These are phyloP conservation scores for Beauveria varroae DNA, from an alignment of 2,329 filamentous ascomycete genomes.

Conservation along the genomic window DNA sequence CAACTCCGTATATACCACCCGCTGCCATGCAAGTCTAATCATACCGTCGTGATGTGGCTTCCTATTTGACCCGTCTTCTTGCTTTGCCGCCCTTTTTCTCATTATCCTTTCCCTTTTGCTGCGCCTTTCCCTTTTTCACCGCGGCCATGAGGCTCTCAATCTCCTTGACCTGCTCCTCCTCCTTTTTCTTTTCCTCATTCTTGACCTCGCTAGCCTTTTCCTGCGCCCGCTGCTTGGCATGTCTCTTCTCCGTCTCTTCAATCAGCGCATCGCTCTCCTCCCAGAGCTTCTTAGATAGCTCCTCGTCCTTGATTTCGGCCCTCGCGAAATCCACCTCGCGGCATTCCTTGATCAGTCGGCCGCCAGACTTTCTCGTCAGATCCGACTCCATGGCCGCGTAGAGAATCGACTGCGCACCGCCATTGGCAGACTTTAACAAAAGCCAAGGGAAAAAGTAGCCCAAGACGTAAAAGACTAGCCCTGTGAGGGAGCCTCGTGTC, in stretches of 20 bases:
- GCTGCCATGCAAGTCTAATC: not conserved
- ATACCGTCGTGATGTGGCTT: not conserved
- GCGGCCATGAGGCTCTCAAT: conserved; percentile 32
- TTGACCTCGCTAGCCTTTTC: conserved; percentile 24
- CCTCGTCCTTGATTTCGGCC: conserved; percentile 69
- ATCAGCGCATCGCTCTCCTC: conserved; percentile 80
- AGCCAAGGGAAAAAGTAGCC: conserved; percentile 82
- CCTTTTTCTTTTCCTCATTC: conserved; percentile 27
- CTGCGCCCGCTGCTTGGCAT: conserved; percentile 44
- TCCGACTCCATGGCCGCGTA: conserved; percentile 76
- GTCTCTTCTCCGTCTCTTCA: conserved; percentile 71
- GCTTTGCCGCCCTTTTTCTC: conserved; percentile 4
- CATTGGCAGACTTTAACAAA: conserved; percentile 72
- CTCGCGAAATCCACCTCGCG: conserved; percentile 64
- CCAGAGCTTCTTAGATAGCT: conserved; percentile 79
- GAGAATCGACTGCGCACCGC: conserved; percentile 81
- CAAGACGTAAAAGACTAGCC: conserved; percentile 67
- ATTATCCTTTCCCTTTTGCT: conserved; percentile 18
- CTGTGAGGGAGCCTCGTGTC: conserved; percentile 74
- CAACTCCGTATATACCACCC: not conserved
- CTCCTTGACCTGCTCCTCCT: conserved; percentile 25
- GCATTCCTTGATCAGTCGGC: conserved; percentile 82
- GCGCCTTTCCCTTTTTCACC: conserved; percentile 36
- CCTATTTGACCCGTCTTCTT: conserved; percentile 1
- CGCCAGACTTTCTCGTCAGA: conserved; percentile 53